phyloP scores from a whole-genome alignment of 2,329 filamentous ascomycete species.

The Pestalotiopsis fici region DNA sequence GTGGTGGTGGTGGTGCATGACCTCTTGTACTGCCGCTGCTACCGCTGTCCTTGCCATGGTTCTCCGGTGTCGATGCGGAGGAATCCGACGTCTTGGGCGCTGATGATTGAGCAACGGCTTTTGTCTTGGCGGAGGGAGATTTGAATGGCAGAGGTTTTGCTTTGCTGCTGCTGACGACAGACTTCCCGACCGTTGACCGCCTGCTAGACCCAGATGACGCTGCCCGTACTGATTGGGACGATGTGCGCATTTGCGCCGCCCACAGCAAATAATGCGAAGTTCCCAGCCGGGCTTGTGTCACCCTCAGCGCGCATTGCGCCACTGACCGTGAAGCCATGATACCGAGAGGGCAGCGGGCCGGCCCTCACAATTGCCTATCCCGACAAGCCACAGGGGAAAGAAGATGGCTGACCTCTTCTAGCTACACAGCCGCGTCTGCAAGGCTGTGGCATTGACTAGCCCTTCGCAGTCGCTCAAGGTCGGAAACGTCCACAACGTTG shows the following conservation, averaged over 20 bases:
- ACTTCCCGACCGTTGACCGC: background rate
- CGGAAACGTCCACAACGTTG: no score
- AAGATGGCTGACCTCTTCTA: no score
- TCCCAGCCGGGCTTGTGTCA: background rate
- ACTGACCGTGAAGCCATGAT: background rate
- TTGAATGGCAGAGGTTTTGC: background rate
- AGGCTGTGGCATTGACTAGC: no score
- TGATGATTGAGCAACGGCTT: background rate
- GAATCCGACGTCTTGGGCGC: background rate
- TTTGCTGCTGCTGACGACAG: background rate
- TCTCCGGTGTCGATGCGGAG: background rate
- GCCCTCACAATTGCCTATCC: background rate
- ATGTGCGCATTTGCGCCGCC: background rate
- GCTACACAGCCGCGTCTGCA: no score
- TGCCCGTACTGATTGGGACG: background rate
- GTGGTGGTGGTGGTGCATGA: no score
- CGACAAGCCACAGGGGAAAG: background rate
- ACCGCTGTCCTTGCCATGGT: background rate
- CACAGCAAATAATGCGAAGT: background rate
- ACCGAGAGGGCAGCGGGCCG: background rate
- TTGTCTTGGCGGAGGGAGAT: background rate
- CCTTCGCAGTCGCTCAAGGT: no score
- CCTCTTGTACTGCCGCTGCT: background rate
- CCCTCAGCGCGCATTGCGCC: background rate
- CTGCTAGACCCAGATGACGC: background rate